Conservation (phyloP, 441 rosid species). For the Manihot esculenta region DNA sequence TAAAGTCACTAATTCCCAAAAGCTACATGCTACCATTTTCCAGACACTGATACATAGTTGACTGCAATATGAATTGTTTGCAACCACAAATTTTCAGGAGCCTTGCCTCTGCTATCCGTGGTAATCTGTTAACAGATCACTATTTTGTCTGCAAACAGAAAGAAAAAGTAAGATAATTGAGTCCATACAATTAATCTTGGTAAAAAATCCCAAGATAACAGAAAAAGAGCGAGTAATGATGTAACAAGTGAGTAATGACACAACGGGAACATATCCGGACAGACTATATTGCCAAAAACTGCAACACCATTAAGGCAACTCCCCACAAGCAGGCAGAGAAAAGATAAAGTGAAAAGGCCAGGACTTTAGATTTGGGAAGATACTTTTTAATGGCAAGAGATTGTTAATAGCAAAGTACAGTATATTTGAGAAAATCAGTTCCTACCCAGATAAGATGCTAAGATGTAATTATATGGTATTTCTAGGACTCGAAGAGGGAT, state of each 20-base stretch:
- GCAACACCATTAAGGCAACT: too few relatives aligned
- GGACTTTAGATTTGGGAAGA: neutral
- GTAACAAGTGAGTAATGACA: too few relatives aligned
- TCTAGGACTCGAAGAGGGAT: neutral
- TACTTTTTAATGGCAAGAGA: neutral
- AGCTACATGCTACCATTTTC: slow-evolving; percentile 4
- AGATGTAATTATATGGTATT: neutral
- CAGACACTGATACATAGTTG: neutral
- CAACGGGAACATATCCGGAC: too few relatives aligned
- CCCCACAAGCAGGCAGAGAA: too few relatives aligned
- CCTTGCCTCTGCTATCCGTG: neutral
- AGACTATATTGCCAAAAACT: too few relatives aligned
- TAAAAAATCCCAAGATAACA: too few relatives aligned
- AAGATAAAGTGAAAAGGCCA: too few relatives aligned
- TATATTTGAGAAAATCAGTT: neutral
- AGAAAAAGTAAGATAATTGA: neutral
- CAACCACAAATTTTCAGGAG: neutral
- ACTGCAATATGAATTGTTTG: neutral
- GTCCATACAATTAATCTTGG: neutral
- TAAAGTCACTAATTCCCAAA: slow-evolving; percentile 12
- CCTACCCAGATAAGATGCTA: neutral
- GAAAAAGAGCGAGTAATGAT: too few relatives aligned
- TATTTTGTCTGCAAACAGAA: slow-evolving; percentile 23
- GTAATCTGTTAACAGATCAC: slow-evolving; percentile 12
- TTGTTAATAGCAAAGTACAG: neutral